A percentile compares a stretch with the other conserved stretches of the same genome.
phyloP scores from a whole-genome alignment of 306 rosid genomes.

The Carpinus viminea region DNA sequence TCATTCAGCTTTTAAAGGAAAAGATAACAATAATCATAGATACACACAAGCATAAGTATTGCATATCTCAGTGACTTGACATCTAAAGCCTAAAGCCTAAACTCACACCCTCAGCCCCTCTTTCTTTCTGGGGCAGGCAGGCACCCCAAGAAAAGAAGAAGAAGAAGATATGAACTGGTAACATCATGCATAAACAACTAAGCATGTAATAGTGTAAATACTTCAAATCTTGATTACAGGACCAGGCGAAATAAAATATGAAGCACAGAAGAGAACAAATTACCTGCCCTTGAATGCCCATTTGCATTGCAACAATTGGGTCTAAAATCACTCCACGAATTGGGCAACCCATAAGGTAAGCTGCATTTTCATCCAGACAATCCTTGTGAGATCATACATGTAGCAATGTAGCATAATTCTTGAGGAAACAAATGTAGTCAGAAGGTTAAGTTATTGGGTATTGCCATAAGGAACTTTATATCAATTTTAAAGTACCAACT shows the following conservation, averaged over 20 bases:
- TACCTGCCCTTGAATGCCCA: conserved; percentile 99
- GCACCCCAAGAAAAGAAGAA: too few species aligned
- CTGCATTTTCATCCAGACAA: conserved; percentile 47
- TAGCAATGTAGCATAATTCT: conserved; percentile 8
- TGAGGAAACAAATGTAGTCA: conserved; percentile 16
- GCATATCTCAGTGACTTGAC: background rate
- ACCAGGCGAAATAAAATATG: conserved; percentile 11
- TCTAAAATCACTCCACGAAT: conserved; percentile 93
- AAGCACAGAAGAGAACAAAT: conserved; percentile 22
- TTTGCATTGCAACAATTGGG: conserved; percentile 92
- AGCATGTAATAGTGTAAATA: background rate
- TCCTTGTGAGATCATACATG: conserved; percentile 19
- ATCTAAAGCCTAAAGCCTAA: too few species aligned
- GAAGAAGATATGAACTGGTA: background rate
- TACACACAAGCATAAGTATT: background rate
- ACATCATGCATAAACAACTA: background rate
- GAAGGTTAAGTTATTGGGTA: background rate
- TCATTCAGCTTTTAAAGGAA: background rate
- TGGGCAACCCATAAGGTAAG: conserved; percentile 94
- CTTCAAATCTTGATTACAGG: conserved; percentile 8
- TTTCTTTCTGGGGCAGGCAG: too few species aligned
- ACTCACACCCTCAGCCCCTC: too few species aligned
- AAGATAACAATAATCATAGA: background rate
- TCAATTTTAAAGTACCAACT: background rate
- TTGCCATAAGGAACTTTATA: background rate